These are phyloP conservation scores for Cordyceps fumosorosea DNA, from an alignment of 2,329 filamentous ascomycete genomes.

Conservation along the genomic window DNA sequence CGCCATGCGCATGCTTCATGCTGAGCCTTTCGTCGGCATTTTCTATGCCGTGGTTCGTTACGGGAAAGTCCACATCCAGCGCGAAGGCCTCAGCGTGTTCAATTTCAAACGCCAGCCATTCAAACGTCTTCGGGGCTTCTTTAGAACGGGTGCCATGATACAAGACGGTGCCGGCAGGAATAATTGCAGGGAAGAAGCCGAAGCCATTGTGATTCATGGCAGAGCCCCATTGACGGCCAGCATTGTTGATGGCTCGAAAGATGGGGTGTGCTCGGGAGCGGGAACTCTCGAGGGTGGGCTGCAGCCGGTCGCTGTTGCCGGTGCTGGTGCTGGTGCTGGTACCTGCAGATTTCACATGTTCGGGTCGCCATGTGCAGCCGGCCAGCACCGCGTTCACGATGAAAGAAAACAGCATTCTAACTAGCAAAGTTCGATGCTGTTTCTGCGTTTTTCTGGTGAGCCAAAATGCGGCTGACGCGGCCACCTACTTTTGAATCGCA, in stretches of 20 bases:
- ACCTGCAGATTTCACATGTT: neutral
- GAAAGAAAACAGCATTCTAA: neutral
- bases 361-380: neutral
- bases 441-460: neutral
- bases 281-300: conserved; percentile 22
- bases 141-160: conserved; percentile 55
- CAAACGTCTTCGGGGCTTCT: conserved; percentile 43
- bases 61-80: neutral
- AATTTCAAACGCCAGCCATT: conserved; percentile 73
- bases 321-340: no score
- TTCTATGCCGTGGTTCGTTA: neutral
- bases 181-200: conserved; percentile 58
- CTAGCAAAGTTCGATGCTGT: neutral
- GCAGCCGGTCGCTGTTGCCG: neutral
- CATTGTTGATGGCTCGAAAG: conserved; percentile 67
- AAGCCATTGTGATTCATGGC: conserved; percentile 70
- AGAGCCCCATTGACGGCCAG: conserved; percentile 68
- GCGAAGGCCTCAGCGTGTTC: conserved; percentile 67
- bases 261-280: conserved; percentile 53
- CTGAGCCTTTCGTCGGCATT: neutral
- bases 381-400: neutral
- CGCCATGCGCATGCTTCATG: neutral
- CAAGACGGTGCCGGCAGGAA: conserved; percentile 58
- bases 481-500: neutral
- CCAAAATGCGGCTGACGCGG: neutral